These are phyloP conservation scores for Phytophthora sp. DNA, from an alignment of 352 stramenopile genomes.

Conservation along the genomic window DNA sequence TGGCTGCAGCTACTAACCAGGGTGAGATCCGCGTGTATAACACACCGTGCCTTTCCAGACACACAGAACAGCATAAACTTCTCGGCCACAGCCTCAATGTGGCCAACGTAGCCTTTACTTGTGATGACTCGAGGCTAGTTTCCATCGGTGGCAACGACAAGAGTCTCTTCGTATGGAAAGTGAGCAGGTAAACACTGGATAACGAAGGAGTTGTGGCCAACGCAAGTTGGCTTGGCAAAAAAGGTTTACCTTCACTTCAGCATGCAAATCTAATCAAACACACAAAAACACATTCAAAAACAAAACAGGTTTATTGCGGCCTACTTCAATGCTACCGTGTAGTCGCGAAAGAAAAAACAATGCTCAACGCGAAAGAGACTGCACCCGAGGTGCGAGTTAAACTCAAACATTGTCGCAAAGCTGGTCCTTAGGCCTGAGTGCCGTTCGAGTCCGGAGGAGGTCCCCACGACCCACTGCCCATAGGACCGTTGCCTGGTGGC, in stretches of 20 bases:
- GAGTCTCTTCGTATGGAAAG: slow-evolving; percentile 75
- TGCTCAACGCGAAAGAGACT: neutral
- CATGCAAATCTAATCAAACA: slow-evolving; percentile 9
- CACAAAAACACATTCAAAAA: neutral
- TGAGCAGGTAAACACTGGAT: too few relatives aligned
- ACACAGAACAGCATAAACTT: slow-evolving; percentile 59
- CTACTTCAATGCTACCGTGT: neutral
- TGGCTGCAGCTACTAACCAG: slow-evolving; percentile 70
- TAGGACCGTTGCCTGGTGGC: slow-evolving; percentile 3
- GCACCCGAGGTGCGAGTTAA: neutral
- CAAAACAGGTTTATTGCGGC: too few relatives aligned
- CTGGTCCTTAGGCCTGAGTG: slow-evolving; percentile 10
- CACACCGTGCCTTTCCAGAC: slow-evolving; percentile 69
- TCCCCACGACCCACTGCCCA: slow-evolving; percentile 7
- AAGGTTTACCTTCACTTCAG: slow-evolving; percentile 6
- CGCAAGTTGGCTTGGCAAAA: too few relatives aligned
- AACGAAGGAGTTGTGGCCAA: too few relatives aligned
- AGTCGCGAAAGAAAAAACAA: too few relatives aligned
- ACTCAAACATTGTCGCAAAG: neutral
- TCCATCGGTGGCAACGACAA: slow-evolving; percentile 78
- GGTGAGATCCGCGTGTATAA: slow-evolving; percentile 76
- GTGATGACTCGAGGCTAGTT: slow-evolving; percentile 69
- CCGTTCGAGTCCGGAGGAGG: slow-evolving; percentile 5
- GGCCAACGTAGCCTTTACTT: slow-evolving; percentile 69
- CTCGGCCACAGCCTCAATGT: slow-evolving; percentile 67